Conservation (phyloP, 306 rosid species). For the Corylus heterophylla region DNA sequence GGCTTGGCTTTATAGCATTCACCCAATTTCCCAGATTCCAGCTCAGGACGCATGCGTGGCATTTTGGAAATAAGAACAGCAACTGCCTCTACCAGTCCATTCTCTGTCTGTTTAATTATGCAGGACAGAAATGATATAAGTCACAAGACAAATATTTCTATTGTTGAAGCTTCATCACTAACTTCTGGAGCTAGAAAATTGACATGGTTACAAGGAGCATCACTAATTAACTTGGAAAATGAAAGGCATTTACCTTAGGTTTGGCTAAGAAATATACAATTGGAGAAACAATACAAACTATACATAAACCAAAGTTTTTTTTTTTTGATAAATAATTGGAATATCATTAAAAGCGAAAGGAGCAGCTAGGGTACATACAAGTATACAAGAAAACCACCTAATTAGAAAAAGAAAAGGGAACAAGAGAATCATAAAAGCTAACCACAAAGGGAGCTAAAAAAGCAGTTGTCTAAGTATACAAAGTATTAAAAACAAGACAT, state of each 20-base stretch:
- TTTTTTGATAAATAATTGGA: too few relatives aligned
- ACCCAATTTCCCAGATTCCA: constrained; percentile 64
- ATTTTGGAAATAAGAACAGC: constrained; percentile 82
- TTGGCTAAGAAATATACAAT: background rate
- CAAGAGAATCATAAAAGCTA: too few relatives aligned
- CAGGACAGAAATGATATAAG: constrained; percentile 30
- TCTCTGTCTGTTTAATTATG: constrained; percentile 62
- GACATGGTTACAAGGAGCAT: background rate
- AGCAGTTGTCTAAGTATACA: too few relatives aligned
- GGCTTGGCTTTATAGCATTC: constrained; percentile 82
- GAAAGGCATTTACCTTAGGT: background rate
- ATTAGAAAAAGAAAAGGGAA: too few relatives aligned
- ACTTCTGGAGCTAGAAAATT: constrained; percentile 3
- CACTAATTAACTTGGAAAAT: background rate
- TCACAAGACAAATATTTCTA: background rate
- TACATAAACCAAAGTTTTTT: background rate
- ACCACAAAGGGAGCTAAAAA: too few relatives aligned
- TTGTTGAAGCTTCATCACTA: constrained; percentile 20
- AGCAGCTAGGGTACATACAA: too few relatives aligned
- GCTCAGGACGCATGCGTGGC: constrained; percentile 77
- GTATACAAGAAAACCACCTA: too few relatives aligned
- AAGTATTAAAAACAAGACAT: too few relatives aligned
- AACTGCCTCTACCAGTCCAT: constrained; percentile 91
- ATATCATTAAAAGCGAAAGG: too few relatives aligned
- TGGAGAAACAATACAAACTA: background rate